These are phyloP conservation scores for Microbotryum intermedium DNA, from an alignment of 1,284 basidiomycete species.

Conservation along the genomic window DNA sequence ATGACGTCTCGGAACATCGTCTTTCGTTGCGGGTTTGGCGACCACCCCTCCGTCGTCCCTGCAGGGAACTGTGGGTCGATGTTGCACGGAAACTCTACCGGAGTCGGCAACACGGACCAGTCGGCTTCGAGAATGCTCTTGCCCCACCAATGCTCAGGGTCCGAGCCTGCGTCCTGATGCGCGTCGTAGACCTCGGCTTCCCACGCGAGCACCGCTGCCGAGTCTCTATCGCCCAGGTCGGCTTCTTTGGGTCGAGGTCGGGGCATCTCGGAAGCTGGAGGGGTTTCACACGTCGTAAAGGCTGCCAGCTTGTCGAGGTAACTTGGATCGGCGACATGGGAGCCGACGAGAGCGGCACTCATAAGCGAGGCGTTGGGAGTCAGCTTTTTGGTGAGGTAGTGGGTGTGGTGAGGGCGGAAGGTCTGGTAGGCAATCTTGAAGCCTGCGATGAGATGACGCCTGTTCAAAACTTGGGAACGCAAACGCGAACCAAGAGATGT, in stretches of 20 bases:
- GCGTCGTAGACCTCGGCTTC: constrained; percentile 9
- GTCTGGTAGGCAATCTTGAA: constrained; percentile 15
- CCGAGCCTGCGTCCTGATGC: constrained; percentile 10
- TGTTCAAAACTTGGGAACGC: not conserved
- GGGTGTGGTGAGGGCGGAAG: constrained; percentile 16
- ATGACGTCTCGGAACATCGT: constrained; percentile 8
- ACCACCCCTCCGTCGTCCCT: not conserved
- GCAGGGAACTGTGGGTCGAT: no score
- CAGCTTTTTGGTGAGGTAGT: constrained; percentile 5
- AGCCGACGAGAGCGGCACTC: constrained; percentile 4
- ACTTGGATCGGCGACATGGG: not conserved
- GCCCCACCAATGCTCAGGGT: constrained; percentile 7
- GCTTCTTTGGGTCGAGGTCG: not conserved
- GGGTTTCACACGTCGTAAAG: not conserved
- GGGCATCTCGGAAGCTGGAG: not conserved
- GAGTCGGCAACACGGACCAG: not conserved
- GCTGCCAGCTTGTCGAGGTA: constrained; percentile 1
- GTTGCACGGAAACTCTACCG: no score
- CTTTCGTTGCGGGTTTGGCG: not conserved
- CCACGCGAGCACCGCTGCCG: not conserved
- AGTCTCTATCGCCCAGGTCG: not conserved
- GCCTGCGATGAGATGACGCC: not conserved
- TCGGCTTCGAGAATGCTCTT: constrained; percentile 16
- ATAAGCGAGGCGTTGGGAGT: not conserved
- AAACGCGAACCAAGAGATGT: constrained; percentile 1